Conservation (phyloP, 2,329 filamentous ascomycete species). For the Apiospora saccharicola region DNA sequence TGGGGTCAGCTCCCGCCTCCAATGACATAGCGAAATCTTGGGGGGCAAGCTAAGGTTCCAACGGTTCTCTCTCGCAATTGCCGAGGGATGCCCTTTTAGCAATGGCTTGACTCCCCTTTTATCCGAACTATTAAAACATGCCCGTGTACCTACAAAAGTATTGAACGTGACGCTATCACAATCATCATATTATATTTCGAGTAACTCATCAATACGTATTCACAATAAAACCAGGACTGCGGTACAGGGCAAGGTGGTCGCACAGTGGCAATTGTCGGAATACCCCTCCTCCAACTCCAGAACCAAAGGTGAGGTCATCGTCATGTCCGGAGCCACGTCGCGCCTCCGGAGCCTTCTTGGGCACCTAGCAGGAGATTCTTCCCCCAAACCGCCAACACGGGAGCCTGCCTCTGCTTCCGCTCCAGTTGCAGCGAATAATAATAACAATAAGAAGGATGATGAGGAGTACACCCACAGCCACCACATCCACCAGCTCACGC, state of each 20-base stretch:
- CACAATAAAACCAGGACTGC: background rate
- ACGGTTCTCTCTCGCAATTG: background rate
- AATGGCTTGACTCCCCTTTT: slow-evolving; percentile 14
- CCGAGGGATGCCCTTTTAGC: slow-evolving; percentile 4
- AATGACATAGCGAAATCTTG: slow-evolving; percentile 6
- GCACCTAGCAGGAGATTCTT: slow-evolving; percentile 47
- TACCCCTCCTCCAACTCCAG: background rate
- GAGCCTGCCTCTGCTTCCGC: slow-evolving; percentile 20
- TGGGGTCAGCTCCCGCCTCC: slow-evolving; percentile 3
- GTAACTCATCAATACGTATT: background rate
- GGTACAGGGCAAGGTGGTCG: background rate
- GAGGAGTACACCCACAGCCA: slow-evolving; percentile 54
- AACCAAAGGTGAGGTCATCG: slow-evolving; percentile 27
- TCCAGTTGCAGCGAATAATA: background rate
- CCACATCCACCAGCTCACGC: slow-evolving; percentile 81
- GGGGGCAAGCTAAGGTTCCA: background rate
- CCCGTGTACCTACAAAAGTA: background rate
- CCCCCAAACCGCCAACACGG: slow-evolving; percentile 42
- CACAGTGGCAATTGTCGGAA: background rate
- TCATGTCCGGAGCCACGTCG: slow-evolving; percentile 70
- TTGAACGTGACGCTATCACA: background rate
- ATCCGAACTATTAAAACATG: background rate
- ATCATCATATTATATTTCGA: background rate
- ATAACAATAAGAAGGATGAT: too few species aligned
- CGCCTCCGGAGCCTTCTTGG: slow-evolving; percentile 66